Base-by-base conservation (phyloP, 306 rosid genomes). In the Glycine soja region DNA sequence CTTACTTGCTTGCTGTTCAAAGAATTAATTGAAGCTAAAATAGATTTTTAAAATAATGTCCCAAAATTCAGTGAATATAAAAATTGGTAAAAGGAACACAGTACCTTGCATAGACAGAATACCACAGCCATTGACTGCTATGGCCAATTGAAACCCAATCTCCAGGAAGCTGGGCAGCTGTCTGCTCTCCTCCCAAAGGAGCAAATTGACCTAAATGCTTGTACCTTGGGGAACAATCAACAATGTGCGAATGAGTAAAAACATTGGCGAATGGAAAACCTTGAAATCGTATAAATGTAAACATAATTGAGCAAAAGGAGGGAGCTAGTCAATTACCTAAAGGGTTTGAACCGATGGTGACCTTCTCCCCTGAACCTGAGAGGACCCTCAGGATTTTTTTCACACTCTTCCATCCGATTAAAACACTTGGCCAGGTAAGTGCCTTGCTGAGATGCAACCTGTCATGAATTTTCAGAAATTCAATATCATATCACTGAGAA, bases 401-500 rank as follows among this genome's bases (percentile, higher is more conserved):
- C 99, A 69, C 93, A 81, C 18, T 89, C 84, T 61, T 95, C 98
- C 97, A 95, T 87, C 12, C 91, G 90, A 78, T 95, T 88, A 76
- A 95, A 93, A 76, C 98, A 95, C 47, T 85, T 79, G 51, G 99
- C 97, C 43, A 95, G 88, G 86, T 93, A 95, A 58, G 63, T 87
- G 70, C 98, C 99, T 86, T 95, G 98, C 74, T 95, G 99, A 53
- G 98, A 87, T 30, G 99, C 99, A 86, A 95, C 99, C 99, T 95
- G 86, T 53, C n/a, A 76, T 16, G 64, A 57, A 78, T 69, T 78
- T 70, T 50, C 68, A 79, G 51, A 79, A 54, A 40, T 34, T 75
- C 45, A 70, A 46, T 34, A 67, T 75, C 71, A 79, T 50, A 64
- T 53, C 40, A 24, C 6, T 42, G 18, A 72, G 77, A 61, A 36